Evolutionary conservation across 345 rosid genomes (phyloP).

Genomic region (Eucalyptus regnans): DNA sequence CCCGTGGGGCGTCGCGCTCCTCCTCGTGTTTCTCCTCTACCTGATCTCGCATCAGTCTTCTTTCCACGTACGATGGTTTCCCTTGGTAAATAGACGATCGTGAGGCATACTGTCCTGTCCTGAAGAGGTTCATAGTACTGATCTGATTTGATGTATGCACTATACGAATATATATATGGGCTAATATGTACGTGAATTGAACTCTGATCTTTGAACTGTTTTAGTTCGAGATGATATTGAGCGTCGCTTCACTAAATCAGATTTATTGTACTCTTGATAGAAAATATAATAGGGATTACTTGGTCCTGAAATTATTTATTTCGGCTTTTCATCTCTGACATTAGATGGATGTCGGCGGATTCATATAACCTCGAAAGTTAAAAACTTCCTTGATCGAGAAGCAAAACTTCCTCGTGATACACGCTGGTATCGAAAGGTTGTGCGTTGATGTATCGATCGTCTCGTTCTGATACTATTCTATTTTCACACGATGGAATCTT

Average conservation of each 20-base stretch:
- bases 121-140: background rate
- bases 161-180: background rate
- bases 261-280: background rate
- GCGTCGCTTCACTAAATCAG: background rate
- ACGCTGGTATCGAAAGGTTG: background rate
- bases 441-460: background rate
- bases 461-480: background rate
- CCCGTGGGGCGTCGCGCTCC: conserved; percentile 44
- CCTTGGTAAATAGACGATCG: conserved; percentile 7
- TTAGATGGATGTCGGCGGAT: background rate
- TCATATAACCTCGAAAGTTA: background rate
- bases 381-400: background rate
- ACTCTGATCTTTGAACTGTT: background rate
- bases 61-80: conserved; percentile 50
- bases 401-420: background rate
- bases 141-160: background rate
- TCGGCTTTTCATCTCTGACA: background rate
- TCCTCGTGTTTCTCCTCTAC: conserved; percentile 39
- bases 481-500: background rate
- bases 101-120: background rate
- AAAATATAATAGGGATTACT: background rate
- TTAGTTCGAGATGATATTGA: background rate
- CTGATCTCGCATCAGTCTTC: conserved; percentile 48
- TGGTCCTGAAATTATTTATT: background rate
- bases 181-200: background rate